phyloP scores from a whole-genome alignment of 73 alveolate species.

The Stentor roeselii region DNA sequence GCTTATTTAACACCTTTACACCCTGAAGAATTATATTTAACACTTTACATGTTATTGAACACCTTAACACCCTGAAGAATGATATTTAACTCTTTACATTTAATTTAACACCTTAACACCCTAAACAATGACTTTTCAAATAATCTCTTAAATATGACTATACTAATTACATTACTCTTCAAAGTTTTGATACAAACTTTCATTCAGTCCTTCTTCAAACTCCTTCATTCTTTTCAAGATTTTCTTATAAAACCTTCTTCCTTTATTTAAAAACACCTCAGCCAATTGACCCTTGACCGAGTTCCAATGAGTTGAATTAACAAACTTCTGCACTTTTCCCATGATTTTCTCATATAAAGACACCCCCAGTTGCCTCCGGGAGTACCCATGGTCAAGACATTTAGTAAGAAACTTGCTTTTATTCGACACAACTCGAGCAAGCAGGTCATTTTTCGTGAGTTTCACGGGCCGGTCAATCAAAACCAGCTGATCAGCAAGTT shows the following conservation, averaged over 20 bases:
- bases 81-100: neutral
- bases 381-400: neutral
- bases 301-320: neutral
- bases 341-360: neutral
- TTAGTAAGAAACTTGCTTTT: no score
- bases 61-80: neutral
- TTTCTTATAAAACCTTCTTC: neutral
- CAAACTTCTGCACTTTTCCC: no score
- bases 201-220: neutral
- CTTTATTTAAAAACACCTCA: neutral
- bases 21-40: no score
- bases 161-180: neutral
- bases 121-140: neutral
- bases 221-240: neutral
- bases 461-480: neutral
- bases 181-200: neutral
- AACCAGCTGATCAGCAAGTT: neutral
- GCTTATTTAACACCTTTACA: neutral
- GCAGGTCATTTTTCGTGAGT: neutral
- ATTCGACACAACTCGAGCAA: neutral
- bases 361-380: neutral
- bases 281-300: no score
- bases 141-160: neutral
- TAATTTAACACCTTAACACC: neutral
- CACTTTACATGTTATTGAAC: neutral